Evolutionary conservation across 1,139 yeast genomes (phyloP), one percentile per base, ranked within the genome.

Genomic region (Protomyces pachydermus): DNA sequence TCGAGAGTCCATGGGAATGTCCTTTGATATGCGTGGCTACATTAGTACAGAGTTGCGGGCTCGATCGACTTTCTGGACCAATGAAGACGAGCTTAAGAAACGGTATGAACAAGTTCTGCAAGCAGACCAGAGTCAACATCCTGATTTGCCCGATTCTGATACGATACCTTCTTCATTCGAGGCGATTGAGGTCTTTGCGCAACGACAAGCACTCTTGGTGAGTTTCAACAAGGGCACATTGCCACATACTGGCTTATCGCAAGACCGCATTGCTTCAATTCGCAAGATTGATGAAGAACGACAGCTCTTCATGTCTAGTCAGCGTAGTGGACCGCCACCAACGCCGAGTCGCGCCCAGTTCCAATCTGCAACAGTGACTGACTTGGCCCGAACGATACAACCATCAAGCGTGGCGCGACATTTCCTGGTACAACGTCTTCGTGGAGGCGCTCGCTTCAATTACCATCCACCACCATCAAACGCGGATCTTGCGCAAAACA

Each of bases 1-100:
- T 68, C 78, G 93, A 61, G 75, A 74, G 18, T 54, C 53, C n/a
- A 32, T 52, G 37, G 65, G 68, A 1, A 14, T 48, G 37, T 20
- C 25, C 12, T 42, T 42, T 42, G 48, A 42, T 18, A 42, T 42
- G 48, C 48, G 48, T 20, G 48, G 48, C 48, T 42, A 42, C 23
- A 42, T 42, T 10, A 42, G 48, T 10, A 37, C 25, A 6, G 28
- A 34, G 20, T n/a, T 35, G 12, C 52, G 52, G 16, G 58, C 48
- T 14, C n/a, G 48, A 2, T 42, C 51, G 3, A 42, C 37, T 35
- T 56, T 39, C n/a, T 67, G 68, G 68, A 42, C 18, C 20, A 56
- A 57, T 28, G 66, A 66, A 52, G 54, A 48, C 12, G 35, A 58
- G 10, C 35, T 60, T 9, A 25, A 56, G 46, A 42, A 34, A 23